Evolutionary conservation across 345 rosid species (phyloP), one percentile per base, ranked within the genome.

Genomic region (Firmiana major): DNA sequence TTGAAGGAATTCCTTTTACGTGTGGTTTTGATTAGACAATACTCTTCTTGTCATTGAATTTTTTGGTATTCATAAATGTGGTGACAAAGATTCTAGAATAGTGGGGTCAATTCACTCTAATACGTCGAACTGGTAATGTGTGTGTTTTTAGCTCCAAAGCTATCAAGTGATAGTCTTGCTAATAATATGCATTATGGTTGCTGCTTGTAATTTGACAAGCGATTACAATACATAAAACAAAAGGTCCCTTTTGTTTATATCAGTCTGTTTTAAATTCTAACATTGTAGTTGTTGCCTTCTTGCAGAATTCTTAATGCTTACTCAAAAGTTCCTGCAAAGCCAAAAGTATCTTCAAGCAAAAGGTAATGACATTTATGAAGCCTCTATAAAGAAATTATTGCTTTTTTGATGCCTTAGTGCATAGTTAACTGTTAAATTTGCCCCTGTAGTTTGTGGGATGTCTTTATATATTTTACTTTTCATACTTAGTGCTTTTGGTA

Each of bases 291-390:
- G 9, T 19, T 78, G 7, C 10, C 60, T 57, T 68, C 72, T 75
- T 49, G 43, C 88, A 90, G 91, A 87, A 86, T 90, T 71, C 87
- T 89, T 46, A 83, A 77, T 73, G 90, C 92, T 2, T 90, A 85
- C 82, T 82, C 91, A 59, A 90, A 90, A 81, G 81, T 85, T 73
- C 94, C 92, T 45, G 73, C 86, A 73, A 90, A 90, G 68, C 81
- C 86, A 71, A 87, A 84, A 49, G 82, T 79, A 64, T 54, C 87
- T 42, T 76, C 89, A 71, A 80, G 77, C 81, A 85, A 89, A 86
- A 83, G 90, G 92, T 89, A 81, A 79, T 73, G 45, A 40, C 48
- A 51, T 10, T 9, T 46, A 74, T 11, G 28, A 60, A 34, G n/a
- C 66, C 26, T 26, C 6, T 49, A 64, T 78, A 40, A 68, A 54